phyloP scores from a whole-genome alignment of 805 yeast species.

The Priceomyces fermenticarens region DNA sequence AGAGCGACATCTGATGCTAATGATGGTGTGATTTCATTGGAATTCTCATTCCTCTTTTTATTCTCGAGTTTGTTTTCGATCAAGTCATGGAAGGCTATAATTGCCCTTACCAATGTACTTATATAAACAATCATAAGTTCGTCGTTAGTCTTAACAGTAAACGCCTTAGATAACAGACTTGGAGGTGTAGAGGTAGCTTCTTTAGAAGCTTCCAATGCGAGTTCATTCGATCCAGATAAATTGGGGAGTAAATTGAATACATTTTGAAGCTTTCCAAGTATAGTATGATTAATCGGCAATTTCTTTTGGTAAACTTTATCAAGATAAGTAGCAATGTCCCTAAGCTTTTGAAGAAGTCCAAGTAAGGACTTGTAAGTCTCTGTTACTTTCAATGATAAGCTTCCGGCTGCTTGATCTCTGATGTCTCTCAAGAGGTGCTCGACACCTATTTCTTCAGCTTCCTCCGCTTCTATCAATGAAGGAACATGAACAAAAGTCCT shows the following conservation, averaged over 20 bases:
- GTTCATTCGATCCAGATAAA: conserved; percentile 31
- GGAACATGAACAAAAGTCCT: conserved; percentile 93
- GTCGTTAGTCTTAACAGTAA: conserved; percentile 91
- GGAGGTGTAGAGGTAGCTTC: conserved; percentile 16
- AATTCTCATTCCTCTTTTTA: conserved; percentile 43
- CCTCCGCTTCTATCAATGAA: conserved; percentile 92
- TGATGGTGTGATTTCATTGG: conserved; percentile 9
- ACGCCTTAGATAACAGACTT: conserved; percentile 68
- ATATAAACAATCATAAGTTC: conserved; percentile 93
- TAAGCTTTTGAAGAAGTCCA: conserved; percentile 76
- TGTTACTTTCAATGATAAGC: conserved; percentile 79
- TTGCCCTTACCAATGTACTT: conserved; percentile 85
- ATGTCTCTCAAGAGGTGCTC: conserved; percentile 93
- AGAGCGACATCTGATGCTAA: conserved; percentile 19
- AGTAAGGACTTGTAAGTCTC: conserved; percentile 84
- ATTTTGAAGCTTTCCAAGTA: conserved; percentile 89
- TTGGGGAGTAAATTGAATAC: conserved; percentile 92
- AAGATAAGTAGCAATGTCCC: conserved; percentile 75
- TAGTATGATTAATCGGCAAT: conserved; percentile 85
- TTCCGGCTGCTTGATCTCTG: conserved; percentile 95
- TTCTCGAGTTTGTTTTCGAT: conserved; percentile 94
- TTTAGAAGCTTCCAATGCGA: conserved; percentile 6
- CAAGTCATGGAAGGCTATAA: conserved; percentile 93
- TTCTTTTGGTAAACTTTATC: conserved; percentile 66
- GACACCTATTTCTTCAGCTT: conserved; percentile 98